phyloP scores from a whole-genome alignment of 305 asterid genomes.

The Euphrasia arctica region DNA sequence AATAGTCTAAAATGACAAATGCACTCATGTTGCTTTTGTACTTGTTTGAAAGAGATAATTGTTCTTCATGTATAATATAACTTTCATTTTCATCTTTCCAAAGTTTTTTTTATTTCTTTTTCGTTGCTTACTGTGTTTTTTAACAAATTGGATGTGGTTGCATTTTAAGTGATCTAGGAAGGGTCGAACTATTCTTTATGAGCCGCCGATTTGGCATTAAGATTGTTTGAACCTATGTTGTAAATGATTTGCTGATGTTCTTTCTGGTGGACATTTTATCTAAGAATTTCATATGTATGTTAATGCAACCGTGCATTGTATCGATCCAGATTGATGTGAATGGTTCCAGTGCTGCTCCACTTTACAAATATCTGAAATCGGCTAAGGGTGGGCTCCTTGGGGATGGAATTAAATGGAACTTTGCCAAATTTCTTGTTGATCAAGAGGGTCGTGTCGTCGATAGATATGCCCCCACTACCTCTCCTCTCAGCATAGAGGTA shows the following conservation, averaged over 20 bases:
- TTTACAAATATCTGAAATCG: conserved; percentile 70
- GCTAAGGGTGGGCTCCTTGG: conserved; percentile 84
- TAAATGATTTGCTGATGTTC: neutral
- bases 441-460: conserved; percentile 78
- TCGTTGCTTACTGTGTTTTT: no score
- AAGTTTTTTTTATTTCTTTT: no score
- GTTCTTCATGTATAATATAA: no score
- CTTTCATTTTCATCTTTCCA: no score
- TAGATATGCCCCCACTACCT: conserved; percentile 87
- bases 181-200: no score
- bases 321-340: conserved; percentile 68
- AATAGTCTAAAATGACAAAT: no score
- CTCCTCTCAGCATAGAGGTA: conserved; percentile 93
- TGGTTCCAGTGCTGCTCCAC: conserved; percentile 70
- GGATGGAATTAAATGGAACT: conserved; percentile 83
- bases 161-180: no score
- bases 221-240: no score
- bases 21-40: no score
- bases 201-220: no score
- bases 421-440: conserved; percentile 78
- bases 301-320: neutral
- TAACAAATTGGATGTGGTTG: no score
- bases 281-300: neutral
- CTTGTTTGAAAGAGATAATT: no score
- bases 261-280: neutral